Percentiles rank a stretch among this genome's conserved stretches.
These are phyloP conservation scores for Ustilago lituana DNA, from an alignment of 1,284 basidiomycete species.

Conservation along the genomic window DNA sequence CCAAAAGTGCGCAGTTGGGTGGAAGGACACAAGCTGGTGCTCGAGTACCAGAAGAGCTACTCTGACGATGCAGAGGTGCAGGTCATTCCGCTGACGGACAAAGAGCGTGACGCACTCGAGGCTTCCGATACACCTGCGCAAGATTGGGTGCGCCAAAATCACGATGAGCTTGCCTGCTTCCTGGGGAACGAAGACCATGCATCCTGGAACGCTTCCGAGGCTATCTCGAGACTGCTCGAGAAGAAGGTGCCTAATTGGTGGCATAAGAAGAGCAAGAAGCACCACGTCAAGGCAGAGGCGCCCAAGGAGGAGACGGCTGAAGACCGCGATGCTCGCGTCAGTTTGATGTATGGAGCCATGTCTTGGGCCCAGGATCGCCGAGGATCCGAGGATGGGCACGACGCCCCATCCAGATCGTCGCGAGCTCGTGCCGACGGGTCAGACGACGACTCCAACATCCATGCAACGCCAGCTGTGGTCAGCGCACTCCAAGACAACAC, in stretches of 20 bases:
- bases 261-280: slow-evolving; percentile 35
- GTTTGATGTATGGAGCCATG: slow-evolving; percentile 51
- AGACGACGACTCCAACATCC: neutral
- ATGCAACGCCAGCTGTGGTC: slow-evolving; percentile 12
- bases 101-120: slow-evolving; percentile 45
- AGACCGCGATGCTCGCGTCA: slow-evolving; percentile 37
- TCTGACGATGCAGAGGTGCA: slow-evolving; percentile 56
- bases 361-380: slow-evolving; percentile 36
- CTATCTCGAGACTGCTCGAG: slow-evolving; percentile 43
- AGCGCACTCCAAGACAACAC: slow-evolving; percentile 6
- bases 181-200: slow-evolving; percentile 40
- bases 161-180: slow-evolving; percentile 47
- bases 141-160: slow-evolving; percentile 52
- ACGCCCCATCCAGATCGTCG: slow-evolving; percentile 12
- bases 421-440: neutral
- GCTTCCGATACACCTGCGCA: slow-evolving; percentile 49
- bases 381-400: slow-evolving; percentile 10
- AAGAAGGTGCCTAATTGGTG: slow-evolving; percentile 44
- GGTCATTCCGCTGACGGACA: slow-evolving; percentile 55
- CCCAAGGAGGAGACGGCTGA: slow-evolving; percentile 39
- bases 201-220: slow-evolving; percentile 42
- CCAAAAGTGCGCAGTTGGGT: slow-evolving; percentile 60
- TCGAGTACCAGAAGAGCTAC: slow-evolving; percentile 57
- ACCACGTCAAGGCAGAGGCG: slow-evolving; percentile 29
- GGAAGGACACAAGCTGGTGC: slow-evolving; percentile 61